These are phyloP conservation scores for Pogostemon cablin DNA, from an alignment of 257 asterid genomes.

Conservation along the genomic window DNA sequence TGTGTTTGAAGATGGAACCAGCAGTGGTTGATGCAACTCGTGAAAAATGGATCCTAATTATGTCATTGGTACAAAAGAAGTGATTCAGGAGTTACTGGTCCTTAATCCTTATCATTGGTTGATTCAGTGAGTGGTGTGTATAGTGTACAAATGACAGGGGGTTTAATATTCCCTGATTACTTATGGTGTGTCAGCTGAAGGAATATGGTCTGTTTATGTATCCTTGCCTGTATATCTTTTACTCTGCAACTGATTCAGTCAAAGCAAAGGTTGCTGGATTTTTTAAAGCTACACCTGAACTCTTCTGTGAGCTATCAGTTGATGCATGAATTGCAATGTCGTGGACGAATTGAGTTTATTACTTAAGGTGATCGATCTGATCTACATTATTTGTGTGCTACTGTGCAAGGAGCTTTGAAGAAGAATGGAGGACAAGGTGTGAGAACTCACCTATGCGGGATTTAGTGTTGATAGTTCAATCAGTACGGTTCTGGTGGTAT, in stretches of 20 bases:
- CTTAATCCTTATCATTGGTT: slow-evolving; percentile 34
- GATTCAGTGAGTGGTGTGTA: slow-evolving; percentile 37
- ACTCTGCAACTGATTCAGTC: slow-evolving; percentile 19
- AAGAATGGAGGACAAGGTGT: background rate
- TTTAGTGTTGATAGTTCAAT: background rate
- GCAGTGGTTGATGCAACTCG: slow-evolving; percentile 24
- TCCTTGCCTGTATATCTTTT: slow-evolving; percentile 33
- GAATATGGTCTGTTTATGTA: slow-evolving; percentile 34
- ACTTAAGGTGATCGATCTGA: slow-evolving; percentile 12
- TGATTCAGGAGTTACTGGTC: slow-evolving; percentile 23
- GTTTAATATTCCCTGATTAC: slow-evolving; percentile 24
- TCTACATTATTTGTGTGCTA: background rate
- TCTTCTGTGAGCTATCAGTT: slow-evolving; percentile 11
- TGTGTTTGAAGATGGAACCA: slow-evolving; percentile 27
- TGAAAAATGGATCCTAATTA: slow-evolving; percentile 28
- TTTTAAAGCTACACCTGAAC: slow-evolving; percentile 10
- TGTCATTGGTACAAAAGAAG: slow-evolving; percentile 32
- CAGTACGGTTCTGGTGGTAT: background rate
- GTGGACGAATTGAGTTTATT: background rate
- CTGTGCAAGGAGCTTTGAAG: slow-evolving; percentile 7
- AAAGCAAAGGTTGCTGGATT: slow-evolving; percentile 31
- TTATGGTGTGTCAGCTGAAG: slow-evolving; percentile 35
- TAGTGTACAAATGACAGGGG: slow-evolving; percentile 39
- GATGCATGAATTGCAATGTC: slow-evolving; percentile 16
- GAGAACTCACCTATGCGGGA: background rate